Evolutionary conservation across 306 rosid genomes (phyloP).

Genomic region (Cucurbita argyrosperma): DNA sequence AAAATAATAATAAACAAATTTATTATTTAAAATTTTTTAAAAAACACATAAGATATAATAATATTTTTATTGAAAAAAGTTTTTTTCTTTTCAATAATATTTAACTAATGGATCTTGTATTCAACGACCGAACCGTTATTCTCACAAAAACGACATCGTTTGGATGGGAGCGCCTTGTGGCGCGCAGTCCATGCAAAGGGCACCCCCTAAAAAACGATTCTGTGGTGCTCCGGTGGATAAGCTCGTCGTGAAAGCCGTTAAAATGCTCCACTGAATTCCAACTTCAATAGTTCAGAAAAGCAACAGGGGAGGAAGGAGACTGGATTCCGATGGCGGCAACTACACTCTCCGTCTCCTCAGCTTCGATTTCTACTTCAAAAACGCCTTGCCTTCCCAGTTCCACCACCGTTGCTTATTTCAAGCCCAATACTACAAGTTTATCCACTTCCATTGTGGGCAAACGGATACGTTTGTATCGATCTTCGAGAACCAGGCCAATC

Average conservation of each 20-base stretch:
- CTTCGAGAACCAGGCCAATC: not conserved
- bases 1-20: no score
- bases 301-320: not conserved
- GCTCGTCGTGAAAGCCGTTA: not conserved
- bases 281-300: not conserved
- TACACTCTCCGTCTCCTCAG: slow-evolving; percentile 33
- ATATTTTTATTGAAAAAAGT: no score
- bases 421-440: slow-evolving; percentile 18
- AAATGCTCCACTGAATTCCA: not conserved
- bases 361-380: slow-evolving; percentile 25
- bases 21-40: no score
- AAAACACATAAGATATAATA: no score
- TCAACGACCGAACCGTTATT: no score
- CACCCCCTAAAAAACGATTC: not conserved
- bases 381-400: slow-evolving; percentile 11
- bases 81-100: no score
- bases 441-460: slow-evolving; percentile 29
- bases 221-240: slow-evolving; percentile 7
- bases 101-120: no score
- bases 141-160: not conserved
- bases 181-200: not conserved
- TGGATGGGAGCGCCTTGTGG: not conserved
- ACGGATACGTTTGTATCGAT: slow-evolving; percentile 8
- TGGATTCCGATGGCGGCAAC: slow-evolving; percentile 39
- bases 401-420: slow-evolving; percentile 16